A percentile compares a stretch with the other conserved stretches of the same genome.
These are phyloP conservation scores for Lipomyces anomalus DNA, from an alignment of 805 yeast species.

Conservation along the genomic window DNA sequence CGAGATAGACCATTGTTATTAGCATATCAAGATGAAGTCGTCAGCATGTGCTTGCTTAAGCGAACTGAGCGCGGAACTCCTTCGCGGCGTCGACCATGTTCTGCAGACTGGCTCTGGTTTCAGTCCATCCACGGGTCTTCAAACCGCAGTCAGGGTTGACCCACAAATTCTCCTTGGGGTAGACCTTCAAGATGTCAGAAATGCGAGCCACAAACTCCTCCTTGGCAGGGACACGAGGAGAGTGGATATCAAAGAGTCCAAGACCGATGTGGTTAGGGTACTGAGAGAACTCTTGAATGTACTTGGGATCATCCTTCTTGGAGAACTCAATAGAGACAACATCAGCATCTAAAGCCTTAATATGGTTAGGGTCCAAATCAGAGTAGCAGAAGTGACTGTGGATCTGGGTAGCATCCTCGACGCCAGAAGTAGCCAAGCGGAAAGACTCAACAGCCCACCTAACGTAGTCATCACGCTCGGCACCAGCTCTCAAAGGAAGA, in stretches of 20 bases:
- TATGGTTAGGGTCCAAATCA: conserved; percentile 98
- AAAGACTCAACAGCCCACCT: conserved; percentile 99
- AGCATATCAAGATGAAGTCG: not conserved
- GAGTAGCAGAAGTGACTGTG: conserved; percentile 99
- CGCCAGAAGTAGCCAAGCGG: conserved; percentile 99
- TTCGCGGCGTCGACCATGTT: conserved; percentile 99
- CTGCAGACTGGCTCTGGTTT: conserved; percentile 88
- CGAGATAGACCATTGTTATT: no score
- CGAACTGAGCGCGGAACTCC: conserved; percentile 68
- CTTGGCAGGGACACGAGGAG: conserved; percentile 98
- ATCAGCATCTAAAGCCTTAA: conserved; percentile 99
- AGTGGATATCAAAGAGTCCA: conserved; percentile 98
- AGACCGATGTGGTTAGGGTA: conserved; percentile 99
- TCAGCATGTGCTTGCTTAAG: conserved; percentile 8
- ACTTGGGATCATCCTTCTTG: conserved; percentile 98
- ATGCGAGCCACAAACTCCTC: conserved; percentile 93
- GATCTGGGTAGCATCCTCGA: conserved; percentile 88
- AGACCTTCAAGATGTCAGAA: conserved; percentile 88
- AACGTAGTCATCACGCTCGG: conserved; percentile 93
- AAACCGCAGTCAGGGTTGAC: conserved; percentile 99
- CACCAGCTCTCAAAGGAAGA: conserved; percentile 97
- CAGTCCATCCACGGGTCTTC: conserved; percentile 99
- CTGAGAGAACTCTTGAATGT: conserved; percentile 94
- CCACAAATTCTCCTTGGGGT: conserved; percentile 99
- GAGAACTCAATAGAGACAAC: conserved; percentile 99